A percentile compares a stretch with the other conserved stretches of the same genome.
Conservation (phyloP, 2,329 filamentous ascomycete species). For the Calonectria multiphialidica region DNA sequence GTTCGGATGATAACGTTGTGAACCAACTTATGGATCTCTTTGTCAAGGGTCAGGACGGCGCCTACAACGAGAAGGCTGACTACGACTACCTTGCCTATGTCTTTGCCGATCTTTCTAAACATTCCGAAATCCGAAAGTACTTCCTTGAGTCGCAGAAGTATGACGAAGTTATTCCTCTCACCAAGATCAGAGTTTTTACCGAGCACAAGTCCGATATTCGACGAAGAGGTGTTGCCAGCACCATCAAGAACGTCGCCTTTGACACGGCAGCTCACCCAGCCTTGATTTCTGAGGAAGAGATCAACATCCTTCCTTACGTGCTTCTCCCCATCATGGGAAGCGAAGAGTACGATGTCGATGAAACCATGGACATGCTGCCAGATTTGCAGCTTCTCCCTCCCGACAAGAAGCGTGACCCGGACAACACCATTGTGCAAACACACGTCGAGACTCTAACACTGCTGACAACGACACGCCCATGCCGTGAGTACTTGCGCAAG, state of each 20-base stretch:
- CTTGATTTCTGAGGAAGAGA: conserved; percentile 77
- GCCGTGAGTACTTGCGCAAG: conserved; percentile 78
- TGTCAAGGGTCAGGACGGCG: conserved; percentile 87
- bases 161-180: conserved; percentile 87
- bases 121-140: conserved; percentile 79
- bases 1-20: conserved; percentile 79
- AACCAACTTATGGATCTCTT: conserved; percentile 97
- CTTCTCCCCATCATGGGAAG: conserved; percentile 88
- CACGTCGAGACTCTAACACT: conserved; percentile 91
- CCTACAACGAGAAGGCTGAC: conserved; percentile 86
- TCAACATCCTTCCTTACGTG: conserved; percentile 89
- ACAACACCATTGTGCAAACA: conserved; percentile 82
- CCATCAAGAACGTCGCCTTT: conserved; percentile 95
- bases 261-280: conserved; percentile 78
- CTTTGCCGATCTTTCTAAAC: conserved; percentile 92
- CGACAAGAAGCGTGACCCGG: conserved; percentile 87
- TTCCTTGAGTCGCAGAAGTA: conserved; percentile 81
- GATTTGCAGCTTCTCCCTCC: conserved; percentile 91
- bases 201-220: conserved; percentile 87
- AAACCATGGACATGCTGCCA: conserved; percentile 86
- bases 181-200: conserved; percentile 94
- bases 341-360: conserved; percentile 90
- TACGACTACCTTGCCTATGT: conserved; percentile 96
- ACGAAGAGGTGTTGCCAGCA: conserved; percentile 93
- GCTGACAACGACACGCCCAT: conserved; percentile 81